A percentile compares a stretch with the other conserved stretches of the same genome.
Conservation (phyloP, 2,329 filamentous ascomycete genomes). For the Fonsecaea pugnacius region DNA sequence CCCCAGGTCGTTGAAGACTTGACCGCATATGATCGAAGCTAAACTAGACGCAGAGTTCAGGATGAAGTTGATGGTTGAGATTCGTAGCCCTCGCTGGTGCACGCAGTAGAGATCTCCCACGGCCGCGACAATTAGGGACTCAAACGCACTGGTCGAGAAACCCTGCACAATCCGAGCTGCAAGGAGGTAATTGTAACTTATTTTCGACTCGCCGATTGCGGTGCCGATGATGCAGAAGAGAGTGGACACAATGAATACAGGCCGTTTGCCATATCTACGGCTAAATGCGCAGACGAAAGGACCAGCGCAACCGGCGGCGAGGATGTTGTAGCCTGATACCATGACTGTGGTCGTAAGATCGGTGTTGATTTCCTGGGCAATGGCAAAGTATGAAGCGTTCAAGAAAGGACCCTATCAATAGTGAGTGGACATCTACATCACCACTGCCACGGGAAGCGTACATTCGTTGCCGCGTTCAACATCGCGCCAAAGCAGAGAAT, state of each 20-base stretch:
- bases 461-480: constrained; percentile 24
- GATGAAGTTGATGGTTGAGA: constrained; percentile 28
- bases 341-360: constrained; percentile 24
- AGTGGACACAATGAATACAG: constrained; percentile 36
- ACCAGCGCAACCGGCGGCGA: constrained; percentile 22
- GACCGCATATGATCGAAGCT: constrained; percentile 44
- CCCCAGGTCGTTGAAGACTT: constrained; percentile 30
- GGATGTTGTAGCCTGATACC: constrained; percentile 25
- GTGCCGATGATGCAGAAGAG: constrained; percentile 43
- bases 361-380: constrained; percentile 20
- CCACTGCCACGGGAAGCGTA: not conserved
- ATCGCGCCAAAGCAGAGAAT: constrained; percentile 20
- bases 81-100: constrained; percentile 29
- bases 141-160: constrained; percentile 54
- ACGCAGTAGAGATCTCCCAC: constrained; percentile 49
- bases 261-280: constrained; percentile 47
- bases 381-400: constrained; percentile 20
- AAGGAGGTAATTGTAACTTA: constrained; percentile 53
- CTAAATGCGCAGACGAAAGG: constrained; percentile 45
- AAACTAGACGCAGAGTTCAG: constrained; percentile 17
- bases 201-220: constrained; percentile 52
- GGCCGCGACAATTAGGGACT: constrained; percentile 54
- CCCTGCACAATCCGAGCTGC: constrained; percentile 54
- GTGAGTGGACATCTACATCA: not conserved
- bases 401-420: constrained; percentile 12